phyloP scores from a whole-genome alignment of 2,329 filamentous ascomycete genomes.

The Colletotrichum liaoningense region DNA sequence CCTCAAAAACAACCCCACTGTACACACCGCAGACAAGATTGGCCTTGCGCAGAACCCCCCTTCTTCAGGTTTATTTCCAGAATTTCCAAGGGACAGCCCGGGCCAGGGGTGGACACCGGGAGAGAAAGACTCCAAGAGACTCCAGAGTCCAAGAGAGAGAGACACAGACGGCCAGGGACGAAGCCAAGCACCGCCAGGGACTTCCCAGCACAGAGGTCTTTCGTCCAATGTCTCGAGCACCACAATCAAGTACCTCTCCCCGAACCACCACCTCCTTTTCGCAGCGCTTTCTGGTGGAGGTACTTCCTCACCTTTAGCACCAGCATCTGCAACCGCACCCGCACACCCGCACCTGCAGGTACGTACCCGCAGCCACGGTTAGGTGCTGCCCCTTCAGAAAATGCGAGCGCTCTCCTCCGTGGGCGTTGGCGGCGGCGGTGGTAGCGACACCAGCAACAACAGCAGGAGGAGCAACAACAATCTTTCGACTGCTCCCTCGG shows the following conservation, averaged over 20 bases:
- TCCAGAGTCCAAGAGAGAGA: too few species aligned
- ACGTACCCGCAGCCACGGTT: neutral
- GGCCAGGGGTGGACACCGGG: neutral
- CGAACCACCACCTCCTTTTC: neutral
- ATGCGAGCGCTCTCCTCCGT: constrained; percentile 27
- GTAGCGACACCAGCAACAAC: neutral
- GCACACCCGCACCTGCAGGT: neutral
- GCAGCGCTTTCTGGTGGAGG: neutral
- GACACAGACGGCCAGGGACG: too few species aligned
- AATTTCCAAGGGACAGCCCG: neutral
- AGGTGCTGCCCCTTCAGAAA: neutral
- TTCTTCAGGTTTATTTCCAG: constrained; percentile 11
- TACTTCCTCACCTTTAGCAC: neutral
- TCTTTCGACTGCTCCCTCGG: constrained; percentile 12
- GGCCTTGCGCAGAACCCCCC: neutral
- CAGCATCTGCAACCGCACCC: too few species aligned
- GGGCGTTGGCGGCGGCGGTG: neutral
- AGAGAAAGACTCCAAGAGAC: neutral
- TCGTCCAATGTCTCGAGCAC: constrained; percentile 27
- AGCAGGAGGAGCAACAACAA: neutral
- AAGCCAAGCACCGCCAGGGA: constrained; percentile 3
- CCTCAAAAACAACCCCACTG: constrained; percentile 12
- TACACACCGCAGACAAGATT: constrained; percentile 15
- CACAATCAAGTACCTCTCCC: constrained; percentile 5
- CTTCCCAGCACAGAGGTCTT: neutral